Evolutionary conservation across 352 stramenopile species (phyloP).

Genomic region (Globisporangium canariense): DNA sequence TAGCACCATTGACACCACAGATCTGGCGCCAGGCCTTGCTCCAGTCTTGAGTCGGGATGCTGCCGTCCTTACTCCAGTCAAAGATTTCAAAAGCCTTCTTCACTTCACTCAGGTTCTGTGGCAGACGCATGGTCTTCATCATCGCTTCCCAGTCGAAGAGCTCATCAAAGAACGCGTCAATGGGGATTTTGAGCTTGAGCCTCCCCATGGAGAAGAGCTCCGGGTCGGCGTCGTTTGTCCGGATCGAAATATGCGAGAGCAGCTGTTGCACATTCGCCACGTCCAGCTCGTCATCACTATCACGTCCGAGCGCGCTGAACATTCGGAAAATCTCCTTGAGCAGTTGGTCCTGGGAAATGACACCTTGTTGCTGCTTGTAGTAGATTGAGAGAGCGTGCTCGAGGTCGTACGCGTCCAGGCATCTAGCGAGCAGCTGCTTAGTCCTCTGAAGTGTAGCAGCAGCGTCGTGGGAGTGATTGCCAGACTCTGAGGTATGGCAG

Average conservation of each 20-base stretch:
- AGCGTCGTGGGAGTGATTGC: neutral
- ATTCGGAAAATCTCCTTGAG: conserved; percentile 1
- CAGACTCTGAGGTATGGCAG: neutral
- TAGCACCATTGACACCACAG: neutral
- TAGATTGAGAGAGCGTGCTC: conserved; percentile 14
- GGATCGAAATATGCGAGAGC: neutral
- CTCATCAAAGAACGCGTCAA: conserved; percentile 36
- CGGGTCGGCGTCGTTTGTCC: conserved; percentile 3
- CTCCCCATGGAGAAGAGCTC: neutral
- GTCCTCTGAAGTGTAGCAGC: conserved; percentile 2
- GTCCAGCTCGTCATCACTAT: neutral
- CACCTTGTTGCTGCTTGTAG: neutral
- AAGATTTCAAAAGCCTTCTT: conserved; percentile 47
- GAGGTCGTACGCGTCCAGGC: conserved; percentile 30
- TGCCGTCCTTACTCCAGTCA: conserved; percentile 38
- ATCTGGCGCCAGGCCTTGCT: conserved; percentile 41
- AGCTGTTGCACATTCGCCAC: conserved; percentile 10
- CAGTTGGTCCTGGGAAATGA: conserved; percentile 15
- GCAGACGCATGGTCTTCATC: conserved; percentile 22
- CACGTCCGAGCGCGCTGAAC: neutral
- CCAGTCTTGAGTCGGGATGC: conserved; percentile 41
- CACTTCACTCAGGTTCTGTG: conserved; percentile 36
- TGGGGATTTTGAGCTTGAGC: conserved; percentile 21
- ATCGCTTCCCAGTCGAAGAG: conserved; percentile 47
- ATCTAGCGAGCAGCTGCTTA: conserved; percentile 16